These are phyloP conservation scores for Fusarium secorum DNA, from an alignment of 2,329 filamentous ascomycete genomes.

Conservation along the genomic window DNA sequence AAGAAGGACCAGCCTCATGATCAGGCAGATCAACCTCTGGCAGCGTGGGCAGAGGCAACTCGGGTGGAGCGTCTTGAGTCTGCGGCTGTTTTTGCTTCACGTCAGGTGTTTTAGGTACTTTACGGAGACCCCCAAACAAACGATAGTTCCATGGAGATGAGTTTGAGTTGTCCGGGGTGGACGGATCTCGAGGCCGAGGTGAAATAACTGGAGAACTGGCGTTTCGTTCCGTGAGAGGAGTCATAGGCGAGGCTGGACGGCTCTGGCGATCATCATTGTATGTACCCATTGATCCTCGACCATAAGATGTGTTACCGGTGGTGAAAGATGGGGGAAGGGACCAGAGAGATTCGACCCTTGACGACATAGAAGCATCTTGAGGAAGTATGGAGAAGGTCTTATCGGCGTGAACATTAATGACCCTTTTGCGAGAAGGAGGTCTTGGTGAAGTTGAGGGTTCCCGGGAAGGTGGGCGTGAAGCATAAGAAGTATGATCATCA, in stretches of 20 bases:
- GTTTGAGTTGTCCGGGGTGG: slow-evolving; percentile 32
- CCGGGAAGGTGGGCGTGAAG: slow-evolving; percentile 30
- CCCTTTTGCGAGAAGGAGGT: slow-evolving; percentile 46
- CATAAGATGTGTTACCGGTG: slow-evolving; percentile 58
- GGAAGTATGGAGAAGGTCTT: slow-evolving; percentile 65
- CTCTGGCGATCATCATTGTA: slow-evolving; percentile 58
- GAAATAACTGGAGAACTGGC: slow-evolving; percentile 35
- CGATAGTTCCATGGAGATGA: slow-evolving; percentile 61
- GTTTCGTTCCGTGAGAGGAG: slow-evolving; percentile 54
- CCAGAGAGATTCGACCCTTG: slow-evolving; percentile 44
- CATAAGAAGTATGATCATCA: slow-evolving; percentile 27
- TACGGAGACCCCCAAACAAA: slow-evolving; percentile 63
- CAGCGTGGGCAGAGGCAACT: slow-evolving; percentile 42
- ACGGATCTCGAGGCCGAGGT: slow-evolving; percentile 18
- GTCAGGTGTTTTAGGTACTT: slow-evolving; percentile 53
- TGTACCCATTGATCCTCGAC: slow-evolving; percentile 55
- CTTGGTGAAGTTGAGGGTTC: slow-evolving; percentile 39
- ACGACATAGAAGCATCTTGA: slow-evolving; percentile 44
- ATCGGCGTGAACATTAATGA: slow-evolving; percentile 62
- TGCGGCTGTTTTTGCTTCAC: slow-evolving; percentile 51
- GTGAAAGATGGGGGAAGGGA: slow-evolving; percentile 57
- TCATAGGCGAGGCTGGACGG: slow-evolving; percentile 58
- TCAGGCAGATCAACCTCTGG: slow-evolving; percentile 41
- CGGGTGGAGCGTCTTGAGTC: slow-evolving; percentile 40
- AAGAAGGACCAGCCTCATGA: slow-evolving; percentile 29